These are phyloP conservation scores for Tanacetum coccineum DNA, from an alignment of 129 eudicot species.

Conservation along the genomic window DNA sequence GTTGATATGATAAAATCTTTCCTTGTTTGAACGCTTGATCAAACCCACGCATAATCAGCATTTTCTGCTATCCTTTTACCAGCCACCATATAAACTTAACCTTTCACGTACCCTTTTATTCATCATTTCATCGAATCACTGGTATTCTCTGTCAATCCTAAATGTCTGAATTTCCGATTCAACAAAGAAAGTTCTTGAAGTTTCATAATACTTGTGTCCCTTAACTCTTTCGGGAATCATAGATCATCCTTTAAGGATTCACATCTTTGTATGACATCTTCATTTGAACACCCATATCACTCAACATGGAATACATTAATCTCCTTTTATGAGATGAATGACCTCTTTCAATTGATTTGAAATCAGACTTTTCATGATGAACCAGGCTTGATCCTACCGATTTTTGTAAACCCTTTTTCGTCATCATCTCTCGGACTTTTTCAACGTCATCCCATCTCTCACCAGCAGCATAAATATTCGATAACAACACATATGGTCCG, in stretches of 20 bases:
- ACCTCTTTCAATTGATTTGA: constrained; percentile 18
- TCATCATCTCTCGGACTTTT: constrained; percentile 47
- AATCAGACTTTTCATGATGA: constrained; percentile 16
- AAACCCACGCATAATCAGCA: neutral
- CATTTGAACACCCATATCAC: constrained; percentile 48
- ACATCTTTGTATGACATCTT: constrained; percentile 41
- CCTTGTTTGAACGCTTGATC: neutral
- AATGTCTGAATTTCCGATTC: neutral
- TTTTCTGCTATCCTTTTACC: neutral
- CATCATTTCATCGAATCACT: neutral
- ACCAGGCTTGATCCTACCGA: constrained; percentile 41
- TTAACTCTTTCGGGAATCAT: constrained; percentile 9
- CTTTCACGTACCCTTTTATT: neutral
- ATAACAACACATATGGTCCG: constrained; percentile 63
- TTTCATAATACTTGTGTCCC: neutral
- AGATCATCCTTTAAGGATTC: constrained; percentile 11
- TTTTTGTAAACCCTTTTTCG: constrained; percentile 46
- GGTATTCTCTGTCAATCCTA: neutral
- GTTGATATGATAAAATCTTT: constrained; percentile 18
- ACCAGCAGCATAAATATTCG: constrained; percentile 58
- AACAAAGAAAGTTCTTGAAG: neutral
- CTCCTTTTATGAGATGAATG: constrained; percentile 41
- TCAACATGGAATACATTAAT: constrained; percentile 62
- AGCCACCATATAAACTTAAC: neutral
- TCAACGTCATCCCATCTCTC: constrained; percentile 66